phyloP scores from a whole-genome alignment of 169 alveolate species.

The Plasmodium chabaudi region DNA sequence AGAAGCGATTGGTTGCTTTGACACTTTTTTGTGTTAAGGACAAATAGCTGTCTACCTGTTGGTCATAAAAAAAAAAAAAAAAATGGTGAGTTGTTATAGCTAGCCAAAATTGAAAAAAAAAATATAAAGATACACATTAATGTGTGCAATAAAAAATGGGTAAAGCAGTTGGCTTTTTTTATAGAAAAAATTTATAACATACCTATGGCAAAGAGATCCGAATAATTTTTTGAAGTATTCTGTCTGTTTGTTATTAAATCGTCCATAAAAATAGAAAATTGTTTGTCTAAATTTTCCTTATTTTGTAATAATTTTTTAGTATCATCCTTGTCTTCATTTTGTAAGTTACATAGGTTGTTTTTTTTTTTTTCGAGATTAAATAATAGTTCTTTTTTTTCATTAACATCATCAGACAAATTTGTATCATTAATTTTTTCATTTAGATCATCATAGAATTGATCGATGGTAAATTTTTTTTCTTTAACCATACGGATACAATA shows the following conservation, averaged over 20 bases:
- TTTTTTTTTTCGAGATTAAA: constrained; percentile 47
- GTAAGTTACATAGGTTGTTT: constrained; percentile 19
- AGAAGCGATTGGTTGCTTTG: constrained; percentile 63
- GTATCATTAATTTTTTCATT: constrained; percentile 56
- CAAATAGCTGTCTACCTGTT: constrained; percentile 49
- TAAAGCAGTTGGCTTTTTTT: no score
- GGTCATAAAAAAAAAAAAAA: background rate
- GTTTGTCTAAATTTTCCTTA: constrained; percentile 8
- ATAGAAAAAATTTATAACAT: background rate
- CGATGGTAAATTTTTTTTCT: constrained; percentile 44
- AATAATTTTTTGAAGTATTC: constrained; percentile 24
- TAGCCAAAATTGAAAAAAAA: no score
- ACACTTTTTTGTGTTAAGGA: constrained; percentile 52
- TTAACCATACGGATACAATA: constrained; percentile 57
- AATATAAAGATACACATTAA: no score
- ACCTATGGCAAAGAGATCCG: constrained; percentile 65
- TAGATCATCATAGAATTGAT: constrained; percentile 59
- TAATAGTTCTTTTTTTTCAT: constrained; percentile 32
- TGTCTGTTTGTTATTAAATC: constrained; percentile 14
- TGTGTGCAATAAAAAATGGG: no score
- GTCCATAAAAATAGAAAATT: constrained; percentile 26
- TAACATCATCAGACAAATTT: constrained; percentile 14
- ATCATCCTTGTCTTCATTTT: background rate
- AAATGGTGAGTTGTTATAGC: background rate
- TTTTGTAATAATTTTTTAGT: background rate